phyloP scores from a whole-genome alignment of 768 basidiomycete species.

The Gymnopilus junonius region DNA sequence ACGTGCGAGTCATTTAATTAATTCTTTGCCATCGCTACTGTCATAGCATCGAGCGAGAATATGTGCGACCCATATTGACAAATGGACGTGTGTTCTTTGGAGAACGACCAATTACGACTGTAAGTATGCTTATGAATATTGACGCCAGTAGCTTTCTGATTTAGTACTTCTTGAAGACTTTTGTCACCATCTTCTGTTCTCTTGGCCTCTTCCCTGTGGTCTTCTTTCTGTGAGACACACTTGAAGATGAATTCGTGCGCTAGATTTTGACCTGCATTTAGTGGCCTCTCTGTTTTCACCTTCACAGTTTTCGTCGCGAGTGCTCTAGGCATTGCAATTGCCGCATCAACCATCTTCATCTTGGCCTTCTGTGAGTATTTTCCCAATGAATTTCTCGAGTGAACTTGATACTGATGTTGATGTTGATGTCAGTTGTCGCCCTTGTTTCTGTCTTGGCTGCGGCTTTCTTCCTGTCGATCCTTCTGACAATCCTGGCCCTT shows the following conservation, averaged over 20 bases:
- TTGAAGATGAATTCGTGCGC: not conserved
- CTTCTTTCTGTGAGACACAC: constrained; percentile 23
- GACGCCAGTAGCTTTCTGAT: not conserved
- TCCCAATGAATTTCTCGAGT: not conserved
- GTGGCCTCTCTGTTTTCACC: constrained; percentile 20
- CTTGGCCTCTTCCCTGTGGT: constrained; percentile 26
- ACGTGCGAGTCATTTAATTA: not conserved
- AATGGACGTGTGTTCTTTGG: constrained; percentile 12
- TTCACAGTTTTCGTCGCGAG: constrained; percentile 16
- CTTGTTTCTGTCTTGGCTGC: constrained; percentile 23
- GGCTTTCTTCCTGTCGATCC: constrained; percentile 24
- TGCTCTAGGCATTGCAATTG: constrained; percentile 21
- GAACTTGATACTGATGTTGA: not conserved
- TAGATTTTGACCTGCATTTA: not conserved
- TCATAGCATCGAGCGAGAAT: constrained; percentile 27
- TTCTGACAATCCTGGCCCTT: constrained; percentile 24
- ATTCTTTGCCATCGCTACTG: not conserved
- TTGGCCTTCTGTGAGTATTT: constrained; percentile 23
- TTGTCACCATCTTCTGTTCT: constrained; percentile 20
- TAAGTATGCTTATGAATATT: constrained; percentile 7
- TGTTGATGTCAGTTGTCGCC: constrained; percentile 17
- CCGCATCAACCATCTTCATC: constrained; percentile 19
- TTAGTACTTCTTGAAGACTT: constrained; percentile 15
- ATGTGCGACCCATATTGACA: constrained; percentile 21
- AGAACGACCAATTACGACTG: constrained; percentile 27